Evolutionary conservation across 768 basidiomycete genomes (phyloP).

Genomic region (Daedaleopsis sinensis): DNA sequence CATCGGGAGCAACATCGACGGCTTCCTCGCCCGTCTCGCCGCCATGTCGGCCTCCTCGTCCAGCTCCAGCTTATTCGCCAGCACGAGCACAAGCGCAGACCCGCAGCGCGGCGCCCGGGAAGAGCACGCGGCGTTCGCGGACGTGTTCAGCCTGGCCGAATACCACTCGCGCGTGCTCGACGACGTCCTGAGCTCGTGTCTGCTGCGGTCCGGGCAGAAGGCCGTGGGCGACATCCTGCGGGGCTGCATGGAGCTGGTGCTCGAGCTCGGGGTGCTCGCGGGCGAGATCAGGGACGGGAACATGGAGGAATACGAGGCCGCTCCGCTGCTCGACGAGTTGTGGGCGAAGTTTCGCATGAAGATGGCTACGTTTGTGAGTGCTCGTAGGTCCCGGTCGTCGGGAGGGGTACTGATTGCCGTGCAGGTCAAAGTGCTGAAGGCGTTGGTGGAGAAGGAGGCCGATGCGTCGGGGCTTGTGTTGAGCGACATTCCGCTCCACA

Average conservation of each 20-base stretch:
- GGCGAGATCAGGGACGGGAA: constrained; percentile 59
- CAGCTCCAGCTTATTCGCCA: neutral
- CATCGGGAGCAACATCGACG: constrained; percentile 75
- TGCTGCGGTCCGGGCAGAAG: constrained; percentile 70
- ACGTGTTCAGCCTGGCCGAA: constrained; percentile 72
- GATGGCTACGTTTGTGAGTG: constrained; percentile 62
- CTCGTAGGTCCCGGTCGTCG: neutral
- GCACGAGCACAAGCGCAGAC: neutral
- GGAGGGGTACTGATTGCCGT: constrained; percentile 5
- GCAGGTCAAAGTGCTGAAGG: constrained; percentile 60
- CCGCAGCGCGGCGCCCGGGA: neutral
- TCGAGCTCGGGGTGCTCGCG: constrained; percentile 68
- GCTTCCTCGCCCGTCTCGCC: constrained; percentile 49
- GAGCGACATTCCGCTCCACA: constrained; percentile 32
- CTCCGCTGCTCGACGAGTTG: constrained; percentile 54
- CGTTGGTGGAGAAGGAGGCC: constrained; percentile 54
- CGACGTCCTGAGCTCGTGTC: constrained; percentile 74
- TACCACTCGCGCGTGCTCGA: constrained; percentile 73
- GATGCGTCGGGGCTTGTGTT: constrained; percentile 22
- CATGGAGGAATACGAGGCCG: constrained; percentile 68
- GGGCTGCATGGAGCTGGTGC: constrained; percentile 60
- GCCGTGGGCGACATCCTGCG: constrained; percentile 66
- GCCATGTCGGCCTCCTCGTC: neutral
- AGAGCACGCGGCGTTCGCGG: constrained; percentile 46
- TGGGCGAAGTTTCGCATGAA: constrained; percentile 55